Percentiles rank a stretch among this genome's conserved stretches.
Conservation (phyloP, 805 yeast genomes). For the Teunomyces lycoperdinae region DNA sequence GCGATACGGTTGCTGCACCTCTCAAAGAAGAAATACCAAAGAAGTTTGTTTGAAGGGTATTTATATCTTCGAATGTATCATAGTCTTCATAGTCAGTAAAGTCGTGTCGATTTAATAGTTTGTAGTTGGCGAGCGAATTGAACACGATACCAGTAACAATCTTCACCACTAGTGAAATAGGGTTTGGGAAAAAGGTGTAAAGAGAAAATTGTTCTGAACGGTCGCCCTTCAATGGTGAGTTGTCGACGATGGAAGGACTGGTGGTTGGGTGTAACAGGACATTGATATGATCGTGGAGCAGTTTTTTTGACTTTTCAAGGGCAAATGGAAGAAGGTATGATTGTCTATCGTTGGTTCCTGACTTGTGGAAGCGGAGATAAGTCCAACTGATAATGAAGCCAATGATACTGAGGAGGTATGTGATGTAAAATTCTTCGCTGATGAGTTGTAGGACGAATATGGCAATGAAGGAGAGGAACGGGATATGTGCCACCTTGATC, state of each 20-base stretch:
- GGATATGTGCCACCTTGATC: conserved; percentile 40
- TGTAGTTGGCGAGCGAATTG: conserved; percentile 15
- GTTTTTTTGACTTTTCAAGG: conserved; percentile 14
- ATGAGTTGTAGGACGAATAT: conserved; percentile 22
- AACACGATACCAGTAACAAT: conserved; percentile 18
- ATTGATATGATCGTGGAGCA: background rate
- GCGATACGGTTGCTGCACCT: conserved; percentile 37
- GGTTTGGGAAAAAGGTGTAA: conserved; percentile 41
- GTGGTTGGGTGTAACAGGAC: background rate
- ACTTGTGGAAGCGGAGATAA: conserved; percentile 37
- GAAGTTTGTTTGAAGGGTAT: conserved; percentile 32
- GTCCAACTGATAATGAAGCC: conserved; percentile 40
- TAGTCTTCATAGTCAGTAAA: conserved; percentile 18
- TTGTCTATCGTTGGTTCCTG: conserved; percentile 43
- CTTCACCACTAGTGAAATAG: conserved; percentile 29
- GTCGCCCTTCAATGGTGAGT: conserved; percentile 18
- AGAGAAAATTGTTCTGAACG: conserved; percentile 32
- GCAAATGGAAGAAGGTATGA: conserved; percentile 39
- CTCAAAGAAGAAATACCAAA: conserved; percentile 40
- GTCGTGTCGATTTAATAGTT: conserved; percentile 21
- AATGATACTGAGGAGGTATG: conserved; percentile 20
- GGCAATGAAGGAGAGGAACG: conserved; percentile 22
- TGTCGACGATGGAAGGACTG: conserved; percentile 9
- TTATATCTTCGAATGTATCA: conserved; percentile 25
- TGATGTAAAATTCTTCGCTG: conserved; percentile 27